Base-by-base conservation (phyloP, 1,284 basidiomycete species). In the Malassezia nana region DNA sequence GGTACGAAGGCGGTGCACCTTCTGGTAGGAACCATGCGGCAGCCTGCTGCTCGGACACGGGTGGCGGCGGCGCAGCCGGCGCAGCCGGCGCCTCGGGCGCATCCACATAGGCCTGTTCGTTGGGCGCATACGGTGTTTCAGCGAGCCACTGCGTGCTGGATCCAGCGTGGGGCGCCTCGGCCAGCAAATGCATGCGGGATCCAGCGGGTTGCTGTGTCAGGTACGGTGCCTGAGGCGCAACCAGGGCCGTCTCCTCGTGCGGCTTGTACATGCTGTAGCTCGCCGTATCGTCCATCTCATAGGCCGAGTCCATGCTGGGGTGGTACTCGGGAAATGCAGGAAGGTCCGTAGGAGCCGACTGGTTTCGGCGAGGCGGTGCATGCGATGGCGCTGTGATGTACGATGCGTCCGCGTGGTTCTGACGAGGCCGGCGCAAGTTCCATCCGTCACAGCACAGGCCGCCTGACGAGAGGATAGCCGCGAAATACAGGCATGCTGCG, bases 1-100 rank as follows among this genome's bases (percentile, higher is more conserved):
- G 38, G 22, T 28, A 31, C 38, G 6, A 4, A n/a, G 30, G 39
- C 25, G 46, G 22, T 10, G 31, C 33, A 9, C 7, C 12, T 7
- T 6, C 8, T 16, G 46, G 16, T 22, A 52, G 38, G 43, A 52
- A 52, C 51, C 51, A 52, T 20, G 44, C 30, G 24, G 46, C 51
- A 9, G 30, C 45, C 8, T 41, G 39, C 26, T 39, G 35, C 24
- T n/a, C n/a, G 6, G 46, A n/a, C 12, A 41, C 18, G 13, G n/a
- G n/a, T 4, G 9, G 33, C 24, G 40, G 28, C 5, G n/a, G n/a
- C n/a, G n/a, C n/a, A n/a, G 18, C 29, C 22, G 28, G 13, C 7
- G 45, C 20, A 8, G 30, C 16, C 30, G 40, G 29, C 13, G 26
- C 38, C 16, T 52, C 51, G 7, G 45, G 29, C 22, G 43, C 43